Conservation (phyloP, 148 eudicot genomes). For the Nyssa sinensis region DNA sequence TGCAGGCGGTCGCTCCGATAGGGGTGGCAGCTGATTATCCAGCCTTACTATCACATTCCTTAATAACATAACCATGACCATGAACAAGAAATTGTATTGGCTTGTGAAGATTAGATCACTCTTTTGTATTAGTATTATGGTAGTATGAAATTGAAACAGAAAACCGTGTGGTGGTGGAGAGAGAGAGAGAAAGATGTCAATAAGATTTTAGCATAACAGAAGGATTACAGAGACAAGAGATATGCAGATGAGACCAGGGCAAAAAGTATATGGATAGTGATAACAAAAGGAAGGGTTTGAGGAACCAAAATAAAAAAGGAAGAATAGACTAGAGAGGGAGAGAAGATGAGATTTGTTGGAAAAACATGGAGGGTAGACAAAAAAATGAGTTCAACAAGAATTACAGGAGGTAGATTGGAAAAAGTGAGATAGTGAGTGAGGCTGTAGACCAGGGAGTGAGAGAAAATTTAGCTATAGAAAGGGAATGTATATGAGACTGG, state of each 20-base stretch:
- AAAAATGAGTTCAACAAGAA: neutral
- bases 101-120: too few species aligned
- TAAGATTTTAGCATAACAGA: neutral
- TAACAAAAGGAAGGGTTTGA: neutral
- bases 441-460: neutral
- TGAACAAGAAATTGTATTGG: too few species aligned
- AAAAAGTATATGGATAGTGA: too few species aligned
- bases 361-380: neutral
- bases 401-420: neutral
- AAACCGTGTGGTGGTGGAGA: too few species aligned
- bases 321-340: neutral
- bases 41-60: conserved; percentile 16
- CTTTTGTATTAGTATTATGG: neutral
- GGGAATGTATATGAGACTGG: too few species aligned
- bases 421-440: conserved; percentile 9
- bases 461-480: too few species aligned
- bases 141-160: neutral
- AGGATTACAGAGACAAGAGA: too few species aligned
- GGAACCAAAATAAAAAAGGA: neutral
- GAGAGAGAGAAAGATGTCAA: neutral
- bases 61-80: conserved; percentile 14
- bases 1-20: conserved; percentile 35
- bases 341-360: neutral
- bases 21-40: conserved; percentile 49
- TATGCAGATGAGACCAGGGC: neutral